Evolutionary conservation across 176 grass and related monocot species (phyloP).

Genomic region (Hordeum marinum): DNA sequence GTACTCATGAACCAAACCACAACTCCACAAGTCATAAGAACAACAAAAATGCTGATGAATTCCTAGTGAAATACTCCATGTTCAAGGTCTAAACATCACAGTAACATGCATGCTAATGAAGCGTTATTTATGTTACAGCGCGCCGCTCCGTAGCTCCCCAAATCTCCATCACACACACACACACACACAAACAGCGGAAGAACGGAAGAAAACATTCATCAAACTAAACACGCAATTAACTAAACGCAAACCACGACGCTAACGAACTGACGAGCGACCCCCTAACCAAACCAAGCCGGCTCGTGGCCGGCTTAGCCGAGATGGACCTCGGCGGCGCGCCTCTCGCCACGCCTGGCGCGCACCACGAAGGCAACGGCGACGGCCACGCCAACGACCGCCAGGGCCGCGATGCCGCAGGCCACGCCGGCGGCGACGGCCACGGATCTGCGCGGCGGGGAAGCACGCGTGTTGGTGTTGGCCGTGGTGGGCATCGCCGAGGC

Average conservation of each 20-base stretch:
- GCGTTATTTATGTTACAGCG: constrained; percentile 45
- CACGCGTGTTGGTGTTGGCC: not conserved
- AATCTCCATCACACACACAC: not conserved
- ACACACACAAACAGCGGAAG: not conserved
- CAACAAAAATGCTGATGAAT: not conserved
- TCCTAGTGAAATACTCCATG: not conserved
- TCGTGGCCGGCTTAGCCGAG: not conserved
- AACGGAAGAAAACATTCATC: constrained; percentile 18
- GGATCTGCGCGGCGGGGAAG: constrained; percentile 22
- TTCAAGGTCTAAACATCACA: not conserved
- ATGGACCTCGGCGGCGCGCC: constrained; percentile 22
- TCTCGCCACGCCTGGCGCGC: constrained; percentile 31
- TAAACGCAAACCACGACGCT: constrained; percentile 5
- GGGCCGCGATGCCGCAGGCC: constrained; percentile 42
- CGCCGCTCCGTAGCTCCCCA: not conserved
- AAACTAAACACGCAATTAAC: not conserved
- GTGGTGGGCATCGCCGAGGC: constrained; percentile 30
- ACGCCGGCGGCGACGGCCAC: constrained; percentile 42
- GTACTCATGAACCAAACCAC: not conserved
- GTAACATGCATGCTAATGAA: not conserved
- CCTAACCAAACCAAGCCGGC: not conserved
- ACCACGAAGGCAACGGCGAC: constrained; percentile 44
- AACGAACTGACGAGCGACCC: not conserved
- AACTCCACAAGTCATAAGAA: not conserved
- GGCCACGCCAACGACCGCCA: constrained; percentile 34